Evolutionary conservation across 1,139 yeast genomes (phyloP).

Genomic region (Scheffersomyces quercinus): DNA sequence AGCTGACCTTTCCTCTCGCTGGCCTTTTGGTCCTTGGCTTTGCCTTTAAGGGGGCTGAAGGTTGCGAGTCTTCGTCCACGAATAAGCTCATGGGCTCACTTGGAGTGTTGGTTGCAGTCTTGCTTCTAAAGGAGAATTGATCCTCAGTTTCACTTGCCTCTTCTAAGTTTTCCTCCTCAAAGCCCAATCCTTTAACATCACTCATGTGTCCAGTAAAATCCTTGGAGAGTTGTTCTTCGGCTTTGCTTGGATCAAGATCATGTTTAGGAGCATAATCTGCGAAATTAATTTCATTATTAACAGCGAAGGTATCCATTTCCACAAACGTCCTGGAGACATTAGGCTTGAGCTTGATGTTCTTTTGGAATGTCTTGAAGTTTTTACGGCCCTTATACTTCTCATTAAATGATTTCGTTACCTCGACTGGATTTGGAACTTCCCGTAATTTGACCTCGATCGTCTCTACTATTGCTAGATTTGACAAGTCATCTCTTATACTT

Average conservation of each 20-base stretch:
- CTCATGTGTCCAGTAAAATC: slow-evolving; percentile 32
- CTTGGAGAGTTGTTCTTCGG: slow-evolving; percentile 11
- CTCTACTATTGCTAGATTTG: slow-evolving; percentile 39
- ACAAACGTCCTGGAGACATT: slow-evolving; percentile 27
- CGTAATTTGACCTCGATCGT: slow-evolving; percentile 26
- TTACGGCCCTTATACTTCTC: slow-evolving; percentile 24
- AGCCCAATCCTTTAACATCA: slow-evolving; percentile 19
- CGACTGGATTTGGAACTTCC: slow-evolving; percentile 1
- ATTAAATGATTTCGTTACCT: not conserved
- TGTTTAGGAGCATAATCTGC: slow-evolving; percentile 3
- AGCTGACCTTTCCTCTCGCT: slow-evolving; percentile 1
- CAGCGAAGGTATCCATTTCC: slow-evolving; percentile 20
- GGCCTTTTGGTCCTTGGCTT: not conserved
- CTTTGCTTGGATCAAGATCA: slow-evolving; percentile 6
- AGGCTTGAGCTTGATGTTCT: slow-evolving; percentile 23
- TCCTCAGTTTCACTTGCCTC: slow-evolving; percentile 6
- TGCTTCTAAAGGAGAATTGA: slow-evolving; percentile 5
- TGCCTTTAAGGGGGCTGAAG: not conserved
- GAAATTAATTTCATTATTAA: slow-evolving; percentile 15
- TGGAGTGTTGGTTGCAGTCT: not conserved
- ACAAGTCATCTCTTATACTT: slow-evolving; percentile 8
- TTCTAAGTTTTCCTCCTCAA: slow-evolving; percentile 9
- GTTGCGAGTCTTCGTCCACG: slow-evolving; percentile 20
- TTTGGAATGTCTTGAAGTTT: slow-evolving; percentile 40
- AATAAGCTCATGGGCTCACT: slow-evolving; percentile 11